A percentile compares a stretch with the other conserved stretches of the same genome.
Evolutionary conservation across 345 rosid species (phyloP).

Genomic region (Tarenaya hassleriana): DNA sequence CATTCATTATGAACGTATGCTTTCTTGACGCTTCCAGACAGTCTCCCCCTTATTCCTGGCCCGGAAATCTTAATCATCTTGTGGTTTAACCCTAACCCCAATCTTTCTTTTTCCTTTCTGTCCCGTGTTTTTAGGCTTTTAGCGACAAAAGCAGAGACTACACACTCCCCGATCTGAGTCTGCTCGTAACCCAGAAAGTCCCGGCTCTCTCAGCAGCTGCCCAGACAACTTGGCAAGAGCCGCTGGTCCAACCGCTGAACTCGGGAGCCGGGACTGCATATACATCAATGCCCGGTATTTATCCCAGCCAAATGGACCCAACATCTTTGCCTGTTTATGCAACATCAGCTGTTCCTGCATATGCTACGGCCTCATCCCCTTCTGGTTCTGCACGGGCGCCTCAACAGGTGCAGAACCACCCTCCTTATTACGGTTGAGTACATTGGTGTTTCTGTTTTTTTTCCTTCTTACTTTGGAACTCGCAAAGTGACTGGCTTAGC

Average conservation of each 20-base stretch:
- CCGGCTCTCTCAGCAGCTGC: constrained; percentile 42
- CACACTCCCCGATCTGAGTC: constrained; percentile 58
- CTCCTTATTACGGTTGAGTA: constrained; percentile 34
- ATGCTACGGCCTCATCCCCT: constrained; percentile 28
- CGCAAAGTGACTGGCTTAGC: no score
- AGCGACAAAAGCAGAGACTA: constrained; percentile 97
- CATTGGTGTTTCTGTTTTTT: no score
- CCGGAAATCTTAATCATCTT: constrained; percentile 5
- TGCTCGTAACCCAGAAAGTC: constrained; percentile 40
- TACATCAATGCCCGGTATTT: constrained; percentile 32
- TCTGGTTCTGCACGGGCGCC: constrained; percentile 33
- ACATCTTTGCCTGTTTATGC: constrained; percentile 40
- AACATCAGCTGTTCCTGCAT: constrained; percentile 29
- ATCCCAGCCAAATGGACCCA: constrained; percentile 34
- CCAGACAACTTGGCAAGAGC: constrained; percentile 59
- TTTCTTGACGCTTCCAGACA: constrained; percentile 33
- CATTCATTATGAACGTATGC: no score
- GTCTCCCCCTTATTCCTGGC: neutral
- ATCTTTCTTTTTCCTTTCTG: neutral
- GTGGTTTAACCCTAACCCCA: constrained; percentile 11
- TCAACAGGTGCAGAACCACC: constrained; percentile 37
- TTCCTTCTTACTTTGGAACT: no score
- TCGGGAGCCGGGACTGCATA: constrained; percentile 34
- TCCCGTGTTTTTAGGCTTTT: constrained; percentile 47
- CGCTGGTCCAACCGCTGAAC: constrained; percentile 41